Conservation (phyloP, 108 stramenopile genomes). For the Nitzschia sp. region DNA sequence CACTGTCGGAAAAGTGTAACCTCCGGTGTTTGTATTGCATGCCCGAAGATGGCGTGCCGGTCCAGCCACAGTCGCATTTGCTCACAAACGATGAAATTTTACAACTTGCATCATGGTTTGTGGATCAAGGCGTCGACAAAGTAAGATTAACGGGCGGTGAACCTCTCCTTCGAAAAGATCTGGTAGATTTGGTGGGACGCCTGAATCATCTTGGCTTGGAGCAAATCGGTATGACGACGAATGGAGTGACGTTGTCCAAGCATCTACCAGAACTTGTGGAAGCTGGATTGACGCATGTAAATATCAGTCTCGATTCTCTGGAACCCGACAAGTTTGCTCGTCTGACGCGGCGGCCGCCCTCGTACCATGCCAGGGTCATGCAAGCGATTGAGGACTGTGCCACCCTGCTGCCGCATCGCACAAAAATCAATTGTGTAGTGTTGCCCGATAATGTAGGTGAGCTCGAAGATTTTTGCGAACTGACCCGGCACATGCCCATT, state of each 20-base stretch:
- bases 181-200: slow-evolving; percentile 65
- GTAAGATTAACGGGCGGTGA: slow-evolving; percentile 93
- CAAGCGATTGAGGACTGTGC: slow-evolving; percentile 63
- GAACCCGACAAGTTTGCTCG: slow-evolving; percentile 77
- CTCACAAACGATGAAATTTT: slow-evolving; percentile 85
- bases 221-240: slow-evolving; percentile 95
- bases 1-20: slow-evolving; percentile 96
- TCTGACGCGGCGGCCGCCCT: slow-evolving; percentile 87
- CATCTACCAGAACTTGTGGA: slow-evolving; percentile 73
- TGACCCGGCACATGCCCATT: slow-evolving; percentile 69
- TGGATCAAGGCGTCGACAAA: slow-evolving; percentile 77
- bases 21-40: slow-evolving; percentile 98
- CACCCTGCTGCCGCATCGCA: slow-evolving; percentile 41
- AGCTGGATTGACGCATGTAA: slow-evolving; percentile 91
- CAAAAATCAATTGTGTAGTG: slow-evolving; percentile 97
- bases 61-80: slow-evolving; percentile 66
- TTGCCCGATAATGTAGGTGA: slow-evolving; percentile 95
- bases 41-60: slow-evolving; percentile 94
- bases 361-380: slow-evolving; percentile 62
- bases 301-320: slow-evolving; percentile 94
- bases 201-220: slow-evolving; percentile 48
- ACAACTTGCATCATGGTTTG: slow-evolving; percentile 77
- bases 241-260: slow-evolving; percentile 85
- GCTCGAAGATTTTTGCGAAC: slow-evolving; percentile 77
- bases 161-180: slow-evolving; percentile 86